Conservation (phyloP, 495 filamentous ascomycete species). For the Trichocladium antarcticum region DNA sequence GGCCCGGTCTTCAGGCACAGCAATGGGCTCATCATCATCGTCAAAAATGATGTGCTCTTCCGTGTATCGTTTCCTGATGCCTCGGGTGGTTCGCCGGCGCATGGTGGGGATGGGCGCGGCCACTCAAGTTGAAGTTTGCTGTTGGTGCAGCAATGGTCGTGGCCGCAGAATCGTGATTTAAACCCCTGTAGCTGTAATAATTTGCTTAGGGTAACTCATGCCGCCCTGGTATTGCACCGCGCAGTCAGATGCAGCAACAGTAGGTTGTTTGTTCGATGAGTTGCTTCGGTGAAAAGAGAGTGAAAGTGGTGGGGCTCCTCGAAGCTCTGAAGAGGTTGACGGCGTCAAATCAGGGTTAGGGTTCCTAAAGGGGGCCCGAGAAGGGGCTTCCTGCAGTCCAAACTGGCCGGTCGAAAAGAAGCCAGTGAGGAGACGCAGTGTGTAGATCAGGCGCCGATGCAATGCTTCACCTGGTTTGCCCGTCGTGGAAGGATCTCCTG, state of each 20-base stretch:
- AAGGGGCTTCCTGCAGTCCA: too few species aligned
- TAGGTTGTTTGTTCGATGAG: neutral
- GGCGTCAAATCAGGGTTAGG: neutral
- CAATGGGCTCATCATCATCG: slow-evolving; percentile 19
- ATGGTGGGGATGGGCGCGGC: slow-evolving; percentile 11
- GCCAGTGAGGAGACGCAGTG: too few species aligned
- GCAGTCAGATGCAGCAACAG: too few species aligned
- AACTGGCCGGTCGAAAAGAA: too few species aligned
- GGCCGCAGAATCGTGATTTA: too few species aligned
- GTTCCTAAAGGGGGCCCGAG: neutral
- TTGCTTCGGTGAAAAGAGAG: neutral
- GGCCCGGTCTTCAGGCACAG: slow-evolving; percentile 4
- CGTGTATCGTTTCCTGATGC: slow-evolving; percentile 18
- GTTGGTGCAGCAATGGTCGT: too few species aligned
- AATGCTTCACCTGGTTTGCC: too few species aligned
- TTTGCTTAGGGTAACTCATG: too few species aligned
- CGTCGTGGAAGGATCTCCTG: too few species aligned
- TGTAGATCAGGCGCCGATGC: too few species aligned
- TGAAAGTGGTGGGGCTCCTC: neutral
- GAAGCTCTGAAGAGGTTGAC: neutral
- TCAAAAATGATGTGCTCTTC: slow-evolving; percentile 15
- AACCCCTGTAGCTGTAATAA: too few species aligned
- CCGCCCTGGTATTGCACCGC: too few species aligned
- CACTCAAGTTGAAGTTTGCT: neutral
- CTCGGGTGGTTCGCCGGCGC: slow-evolving; percentile 15